Percentiles rank a stretch among this genome's conserved stretches.
Conservation (phyloP, 331 rosid species). For the Erythrophleum ivorense region DNA sequence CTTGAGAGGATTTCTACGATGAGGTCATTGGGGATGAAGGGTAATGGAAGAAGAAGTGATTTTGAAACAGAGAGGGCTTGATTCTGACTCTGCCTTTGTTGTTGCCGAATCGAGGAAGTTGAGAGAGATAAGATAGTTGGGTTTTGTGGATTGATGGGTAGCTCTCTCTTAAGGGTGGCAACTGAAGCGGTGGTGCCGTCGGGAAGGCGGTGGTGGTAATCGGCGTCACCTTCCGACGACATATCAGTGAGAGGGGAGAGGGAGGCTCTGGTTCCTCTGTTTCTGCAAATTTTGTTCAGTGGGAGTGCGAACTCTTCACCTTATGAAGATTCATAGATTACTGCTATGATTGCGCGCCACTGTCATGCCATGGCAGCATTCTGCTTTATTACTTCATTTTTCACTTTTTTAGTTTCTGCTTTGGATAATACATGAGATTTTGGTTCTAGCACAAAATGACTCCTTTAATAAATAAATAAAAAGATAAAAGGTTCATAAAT, state of each 20-base stretch:
- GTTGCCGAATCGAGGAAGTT: conserved; percentile 6
- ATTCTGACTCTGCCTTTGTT: conserved; percentile 13
- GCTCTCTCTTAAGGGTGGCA: neutral
- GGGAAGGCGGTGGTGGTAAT: neutral
- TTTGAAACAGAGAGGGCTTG: neutral
- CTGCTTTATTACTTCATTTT: neutral
- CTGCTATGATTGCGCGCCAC: conserved; percentile 3
- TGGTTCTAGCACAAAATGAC: neutral
- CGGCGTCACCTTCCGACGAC: neutral
- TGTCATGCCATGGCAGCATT: neutral
- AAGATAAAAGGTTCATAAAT: no score
- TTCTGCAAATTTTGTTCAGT: neutral
- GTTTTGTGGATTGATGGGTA: neutral
- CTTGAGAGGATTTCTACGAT: conserved; percentile 52
- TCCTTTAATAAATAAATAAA: no score
- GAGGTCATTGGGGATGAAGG: conserved; percentile 49
- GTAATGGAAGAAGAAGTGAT: neutral
- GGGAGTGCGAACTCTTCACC: neutral
- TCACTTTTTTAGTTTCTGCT: neutral
- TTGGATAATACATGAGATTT: neutral
- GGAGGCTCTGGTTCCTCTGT: conserved; percentile 1
- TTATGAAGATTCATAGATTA: conserved; percentile 14
- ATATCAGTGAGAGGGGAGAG: neutral
- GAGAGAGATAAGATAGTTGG: neutral
- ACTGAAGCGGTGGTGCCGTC: neutral